Evolutionary conservation across 1,139 yeast species (phyloP), one percentile per base, ranked within the genome.

Genomic region (Saccharomycopsis phalli): DNA sequence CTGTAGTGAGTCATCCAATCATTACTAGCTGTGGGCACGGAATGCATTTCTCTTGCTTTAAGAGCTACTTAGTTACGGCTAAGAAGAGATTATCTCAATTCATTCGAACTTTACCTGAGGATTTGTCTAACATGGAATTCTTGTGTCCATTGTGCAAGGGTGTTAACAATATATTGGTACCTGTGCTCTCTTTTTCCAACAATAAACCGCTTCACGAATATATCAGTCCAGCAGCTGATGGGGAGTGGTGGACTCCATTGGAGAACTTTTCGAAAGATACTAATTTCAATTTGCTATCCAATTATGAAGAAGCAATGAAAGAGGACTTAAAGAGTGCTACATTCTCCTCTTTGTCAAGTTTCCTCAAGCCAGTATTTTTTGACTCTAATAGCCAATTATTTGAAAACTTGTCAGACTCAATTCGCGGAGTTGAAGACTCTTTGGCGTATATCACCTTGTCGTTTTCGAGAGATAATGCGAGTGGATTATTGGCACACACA

Each of bases 21-120:
- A 66, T 87, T 4, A 76, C 80, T 51, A 79, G 94, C 40, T 91
- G 98, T 62, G 94, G 96, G 0, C 98, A 91, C 60, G 94, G 95
- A 1, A 81, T 91, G 77, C 98, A 91, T 58, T 76, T 73, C 49
- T 69, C 73, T 27, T 91, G 98, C 54, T 82, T 80, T 51, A 57
- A 73, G 42, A 76, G 77, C 46, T 83, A 76, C 54, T 61, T 76
- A 53, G 65, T 66, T 38, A 68, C 74, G 16, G 68, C 71, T 36
- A 63, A 73, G 41, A 60, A 66, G 11, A 69, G 80, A 23, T 82
- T 74, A 52, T 71, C 71, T 27, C 94, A 84, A 53, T 75, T 87
- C 26, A 82, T 95, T 0, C 66, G 94, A 55, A 83, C 87, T 44
- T 67, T 79, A 4, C 94, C 96, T 0, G 94, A 81, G 48, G 77